These are phyloP conservation scores for Mrakiaceae sp. DNA, from an alignment of 1,284 basidiomycete genomes.

Conservation along the genomic window DNA sequence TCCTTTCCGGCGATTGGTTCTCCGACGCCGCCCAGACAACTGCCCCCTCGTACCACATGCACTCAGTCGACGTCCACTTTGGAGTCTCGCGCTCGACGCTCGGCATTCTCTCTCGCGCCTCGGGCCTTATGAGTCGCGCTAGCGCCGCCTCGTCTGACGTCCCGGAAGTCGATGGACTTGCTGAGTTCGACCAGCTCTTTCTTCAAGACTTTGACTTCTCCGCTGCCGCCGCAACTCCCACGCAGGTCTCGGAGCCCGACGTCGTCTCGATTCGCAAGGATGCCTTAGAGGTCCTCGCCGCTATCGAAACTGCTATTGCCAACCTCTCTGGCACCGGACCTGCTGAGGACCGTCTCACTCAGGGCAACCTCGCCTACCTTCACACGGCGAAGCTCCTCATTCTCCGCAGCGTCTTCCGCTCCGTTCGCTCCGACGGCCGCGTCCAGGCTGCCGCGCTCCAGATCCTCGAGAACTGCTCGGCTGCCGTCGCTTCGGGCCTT, in stretches of 20 bases:
- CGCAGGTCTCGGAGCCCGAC: slow-evolving; percentile 1
- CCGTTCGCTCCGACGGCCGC: background rate
- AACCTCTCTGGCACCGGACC: background rate
- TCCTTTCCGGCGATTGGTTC: no score
- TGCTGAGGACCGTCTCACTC: background rate
- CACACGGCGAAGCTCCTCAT: slow-evolving; percentile 7
- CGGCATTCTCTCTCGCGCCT: background rate
- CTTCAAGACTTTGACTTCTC: background rate
- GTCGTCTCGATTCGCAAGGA: slow-evolving; percentile 4
- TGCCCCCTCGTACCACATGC: background rate
- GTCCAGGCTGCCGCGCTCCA: slow-evolving; percentile 3
- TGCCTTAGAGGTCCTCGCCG: background rate
- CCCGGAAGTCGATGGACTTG: background rate
- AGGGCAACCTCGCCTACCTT: slow-evolving; percentile 10
- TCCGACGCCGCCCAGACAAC: background rate
- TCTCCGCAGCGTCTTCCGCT: slow-evolving; percentile 4
- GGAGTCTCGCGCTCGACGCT: background rate
- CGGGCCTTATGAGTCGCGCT: slow-evolving; percentile 1
- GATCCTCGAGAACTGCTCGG: slow-evolving; percentile 11
- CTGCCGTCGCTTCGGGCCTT: background rate
- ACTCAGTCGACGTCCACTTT: slow-evolving; percentile 11
- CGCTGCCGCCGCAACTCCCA: background rate
- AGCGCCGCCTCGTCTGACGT: slow-evolving; percentile 2
- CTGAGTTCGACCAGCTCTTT: background rate
- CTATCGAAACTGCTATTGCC: background rate